phyloP scores from a whole-genome alignment of 2,329 filamentous ascomycete species.

The Davidsoniella neocaledoniae region DNA sequence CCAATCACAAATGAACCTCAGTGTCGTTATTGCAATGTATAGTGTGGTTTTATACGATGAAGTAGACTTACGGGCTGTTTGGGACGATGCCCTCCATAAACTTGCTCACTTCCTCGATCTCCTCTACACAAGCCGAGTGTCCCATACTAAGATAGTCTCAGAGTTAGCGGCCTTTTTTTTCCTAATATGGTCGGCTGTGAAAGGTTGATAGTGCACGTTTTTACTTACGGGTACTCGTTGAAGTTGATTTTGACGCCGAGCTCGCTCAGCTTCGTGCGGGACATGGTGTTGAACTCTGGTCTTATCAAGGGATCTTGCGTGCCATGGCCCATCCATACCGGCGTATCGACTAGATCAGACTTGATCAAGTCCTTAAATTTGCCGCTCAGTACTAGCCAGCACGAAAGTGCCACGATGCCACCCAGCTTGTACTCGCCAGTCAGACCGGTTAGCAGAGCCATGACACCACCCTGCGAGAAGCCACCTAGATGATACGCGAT shows the following conservation, averaged over 20 bases:
- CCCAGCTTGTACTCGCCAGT: constrained; percentile 59
- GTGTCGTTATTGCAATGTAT: neutral
- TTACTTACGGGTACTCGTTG: constrained; percentile 53
- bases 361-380: constrained; percentile 28
- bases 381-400: constrained; percentile 53
- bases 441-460: constrained; percentile 65
- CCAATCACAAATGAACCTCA: neutral
- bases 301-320: constrained; percentile 56
- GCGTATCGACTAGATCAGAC: constrained; percentile 44
- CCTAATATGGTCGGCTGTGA: too few species aligned
- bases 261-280: constrained; percentile 47
- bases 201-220: neutral
- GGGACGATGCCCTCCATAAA: constrained; percentile 34
- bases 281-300: constrained; percentile 49
- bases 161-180: neutral
- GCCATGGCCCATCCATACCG: constrained; percentile 85
- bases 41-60: neutral
- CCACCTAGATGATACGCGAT: constrained; percentile 73
- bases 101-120: constrained; percentile 65
- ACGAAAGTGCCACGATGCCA: constrained; percentile 75
- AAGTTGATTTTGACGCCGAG: constrained; percentile 60
- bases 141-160: constrained; percentile 26
- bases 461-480: constrained; percentile 76
- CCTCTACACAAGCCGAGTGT: constrained; percentile 60
- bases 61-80: constrained; percentile 13